Evolutionary conservation across 805 yeast species (phyloP).

Genomic region (Cyberlindnera mycetangii): DNA sequence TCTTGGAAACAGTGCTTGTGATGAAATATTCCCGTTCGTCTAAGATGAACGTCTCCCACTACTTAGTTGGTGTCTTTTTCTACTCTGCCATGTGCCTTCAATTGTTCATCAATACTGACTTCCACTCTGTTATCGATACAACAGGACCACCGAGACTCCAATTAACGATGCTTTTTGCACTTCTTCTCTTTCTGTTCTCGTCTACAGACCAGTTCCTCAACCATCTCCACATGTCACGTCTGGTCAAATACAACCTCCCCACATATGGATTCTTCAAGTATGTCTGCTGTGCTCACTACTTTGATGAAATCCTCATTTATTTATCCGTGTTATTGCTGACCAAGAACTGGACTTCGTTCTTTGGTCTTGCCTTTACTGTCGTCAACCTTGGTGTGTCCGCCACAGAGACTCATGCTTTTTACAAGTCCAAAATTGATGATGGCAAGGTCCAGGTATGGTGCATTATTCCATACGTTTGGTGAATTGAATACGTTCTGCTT

Average conservation of each 20-base stretch:
- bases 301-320: constrained; percentile 63
- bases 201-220: constrained; percentile 43
- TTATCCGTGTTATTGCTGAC: constrained; percentile 28
- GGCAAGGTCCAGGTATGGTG: constrained; percentile 30
- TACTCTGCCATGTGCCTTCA: constrained; percentile 48
- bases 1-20: constrained; percentile 50
- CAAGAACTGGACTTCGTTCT: constrained; percentile 19
- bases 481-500: background rate
- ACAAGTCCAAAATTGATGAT: constrained; percentile 28
- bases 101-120: constrained; percentile 29
- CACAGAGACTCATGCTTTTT: constrained; percentile 47
- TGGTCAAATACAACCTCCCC: constrained; percentile 47
- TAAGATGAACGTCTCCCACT: constrained; percentile 64
- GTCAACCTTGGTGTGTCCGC: constrained; percentile 57
- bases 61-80: constrained; percentile 59
- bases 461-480: constrained; percentile 38
- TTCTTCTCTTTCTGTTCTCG: constrained; percentile 26
- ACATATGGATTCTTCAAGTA: constrained; percentile 43
- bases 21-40: constrained; percentile 45
- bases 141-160: constrained; percentile 8
- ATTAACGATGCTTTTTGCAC: constrained; percentile 8
- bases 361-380: constrained; percentile 30
- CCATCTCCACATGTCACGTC: constrained; percentile 25
- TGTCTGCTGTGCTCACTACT: constrained; percentile 66
- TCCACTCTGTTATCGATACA: constrained; percentile 9